These are phyloP conservation scores for Aspergillus ellipticus DNA, from an alignment of 495 filamentous ascomycete genomes.

Conservation along the genomic window DNA sequence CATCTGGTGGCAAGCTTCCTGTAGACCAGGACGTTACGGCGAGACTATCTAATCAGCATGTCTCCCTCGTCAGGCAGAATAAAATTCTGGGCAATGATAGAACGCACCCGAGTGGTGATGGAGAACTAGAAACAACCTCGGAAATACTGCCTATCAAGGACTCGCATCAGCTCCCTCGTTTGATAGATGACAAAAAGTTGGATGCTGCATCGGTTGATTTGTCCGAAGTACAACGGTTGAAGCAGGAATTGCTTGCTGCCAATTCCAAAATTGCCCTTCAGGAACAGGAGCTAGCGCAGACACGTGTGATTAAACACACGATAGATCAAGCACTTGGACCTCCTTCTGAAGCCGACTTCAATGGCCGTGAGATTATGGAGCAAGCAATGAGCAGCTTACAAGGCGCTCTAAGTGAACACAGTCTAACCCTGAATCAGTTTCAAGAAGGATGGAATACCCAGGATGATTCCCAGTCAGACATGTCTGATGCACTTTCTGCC, in stretches of 20 bases:
- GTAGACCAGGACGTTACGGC: conserved; percentile 40
- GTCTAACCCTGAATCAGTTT: conserved; percentile 48
- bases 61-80: conserved; percentile 51
- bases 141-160: conserved; percentile 58
- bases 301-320: conserved; percentile 70
- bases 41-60: conserved; percentile 65
- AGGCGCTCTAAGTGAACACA: conserved; percentile 49
- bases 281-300: conserved; percentile 79
- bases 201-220: conserved; percentile 28
- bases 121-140: conserved; percentile 46
- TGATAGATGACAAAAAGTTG: conserved; percentile 17
- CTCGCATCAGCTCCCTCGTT: conserved; percentile 35
- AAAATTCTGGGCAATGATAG: conserved; percentile 39
- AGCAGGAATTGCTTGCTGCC: conserved; percentile 71
- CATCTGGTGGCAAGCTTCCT: conserved; percentile 17
- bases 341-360: conserved; percentile 53
- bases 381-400: conserved; percentile 53
- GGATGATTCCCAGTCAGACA: conserved; percentile 65
- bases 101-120: conserved; percentile 21
- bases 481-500: conserved; percentile 56
- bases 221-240: conserved; percentile 55
- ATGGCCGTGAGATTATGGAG: conserved; percentile 46
- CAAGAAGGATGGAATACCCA: conserved; percentile 60
- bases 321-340: conserved; percentile 68
- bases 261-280: conserved; percentile 76